A percentile compares a stretch with the other conserved stretches of the same genome.
Evolutionary conservation across 208 protist genomes (phyloP).

Genomic region (Acanthamoeba castellanii): DNA sequence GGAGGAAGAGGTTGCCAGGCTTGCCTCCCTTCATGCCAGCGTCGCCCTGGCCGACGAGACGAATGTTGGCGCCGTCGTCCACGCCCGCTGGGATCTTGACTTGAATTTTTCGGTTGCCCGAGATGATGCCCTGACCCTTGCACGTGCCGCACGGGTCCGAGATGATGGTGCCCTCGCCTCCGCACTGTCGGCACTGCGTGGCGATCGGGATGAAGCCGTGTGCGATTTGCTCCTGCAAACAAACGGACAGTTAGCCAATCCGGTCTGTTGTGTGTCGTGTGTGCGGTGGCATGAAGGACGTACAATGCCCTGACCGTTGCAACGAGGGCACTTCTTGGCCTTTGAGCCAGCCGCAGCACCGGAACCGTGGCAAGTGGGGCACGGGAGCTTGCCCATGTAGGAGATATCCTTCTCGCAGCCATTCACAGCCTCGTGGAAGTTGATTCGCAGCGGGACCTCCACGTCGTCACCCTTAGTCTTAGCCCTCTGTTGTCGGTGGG

Average conservation of each 20-base stretch:
- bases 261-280: neutral
- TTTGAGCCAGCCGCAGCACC: slow-evolving; percentile 79
- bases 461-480: slow-evolving; percentile 66
- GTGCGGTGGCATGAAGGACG: neutral
- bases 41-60: slow-evolving; percentile 74
- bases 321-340: slow-evolving; percentile 72
- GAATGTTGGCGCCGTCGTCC: slow-evolving; percentile 79
- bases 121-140: slow-evolving; percentile 74
- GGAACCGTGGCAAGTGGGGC: slow-evolving; percentile 78
- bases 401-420: slow-evolving; percentile 77
- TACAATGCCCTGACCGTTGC: slow-evolving; percentile 75
- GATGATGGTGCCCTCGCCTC: slow-evolving; percentile 76
- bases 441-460: slow-evolving; percentile 75
- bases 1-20: slow-evolving; percentile 65
- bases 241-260: neutral
- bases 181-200: slow-evolving; percentile 75
- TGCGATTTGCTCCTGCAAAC: slow-evolving; percentile 34
- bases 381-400: slow-evolving; percentile 72
- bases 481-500: slow-evolving; percentile 18
- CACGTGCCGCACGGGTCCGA: slow-evolving; percentile 79
- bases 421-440: slow-evolving; percentile 82
- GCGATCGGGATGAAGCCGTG: slow-evolving; percentile 78
- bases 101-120: slow-evolving; percentile 73
- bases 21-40: neutral
- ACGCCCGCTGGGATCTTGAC: slow-evolving; percentile 80